Conservation (phyloP, 495 filamentous ascomycete genomes). For the Aspergillus haitiensis region DNA sequence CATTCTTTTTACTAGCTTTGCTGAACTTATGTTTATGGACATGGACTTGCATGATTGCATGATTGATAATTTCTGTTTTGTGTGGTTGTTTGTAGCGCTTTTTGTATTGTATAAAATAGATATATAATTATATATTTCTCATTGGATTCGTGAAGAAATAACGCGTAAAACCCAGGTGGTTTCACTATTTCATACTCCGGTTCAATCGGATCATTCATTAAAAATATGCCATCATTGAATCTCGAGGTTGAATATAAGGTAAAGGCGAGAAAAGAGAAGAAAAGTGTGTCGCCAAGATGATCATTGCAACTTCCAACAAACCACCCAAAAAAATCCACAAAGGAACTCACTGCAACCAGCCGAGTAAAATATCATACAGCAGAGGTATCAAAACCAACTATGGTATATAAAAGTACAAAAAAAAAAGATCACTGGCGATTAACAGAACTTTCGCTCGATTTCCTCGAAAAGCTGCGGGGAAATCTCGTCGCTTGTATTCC, state of each 20-base stretch:
- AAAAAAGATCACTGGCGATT: conserved; percentile 4
- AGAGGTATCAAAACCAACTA: conserved; percentile 19
- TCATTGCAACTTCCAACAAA: neutral
- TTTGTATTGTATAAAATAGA: neutral
- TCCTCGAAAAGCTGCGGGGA: conserved; percentile 79
- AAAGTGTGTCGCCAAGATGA: neutral
- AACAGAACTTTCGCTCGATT: conserved; percentile 73
- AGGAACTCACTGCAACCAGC: conserved; percentile 7
- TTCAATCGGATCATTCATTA: neutral
- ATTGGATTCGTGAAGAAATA: neutral
- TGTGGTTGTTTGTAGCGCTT: neutral
- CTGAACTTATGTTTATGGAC: neutral
- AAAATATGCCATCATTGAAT: neutral
- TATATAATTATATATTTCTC: neutral
- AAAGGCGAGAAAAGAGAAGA: neutral
- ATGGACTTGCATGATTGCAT: neutral
- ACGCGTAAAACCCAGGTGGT: neutral
- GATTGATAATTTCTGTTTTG: neutral
- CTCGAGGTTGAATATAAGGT: neutral
- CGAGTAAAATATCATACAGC: conserved; percentile 20
- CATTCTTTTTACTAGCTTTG: neutral
- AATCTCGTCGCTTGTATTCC: conserved; percentile 91
- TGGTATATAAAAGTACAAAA: conserved; percentile 23
- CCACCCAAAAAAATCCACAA: neutral
- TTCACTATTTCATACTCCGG: too few species aligned